Percentiles rank a stretch among this genome's conserved stretches.
Evolutionary conservation across 2,329 filamentous ascomycete species (phyloP).

Genomic region (Pezicula neosporulosa): DNA sequence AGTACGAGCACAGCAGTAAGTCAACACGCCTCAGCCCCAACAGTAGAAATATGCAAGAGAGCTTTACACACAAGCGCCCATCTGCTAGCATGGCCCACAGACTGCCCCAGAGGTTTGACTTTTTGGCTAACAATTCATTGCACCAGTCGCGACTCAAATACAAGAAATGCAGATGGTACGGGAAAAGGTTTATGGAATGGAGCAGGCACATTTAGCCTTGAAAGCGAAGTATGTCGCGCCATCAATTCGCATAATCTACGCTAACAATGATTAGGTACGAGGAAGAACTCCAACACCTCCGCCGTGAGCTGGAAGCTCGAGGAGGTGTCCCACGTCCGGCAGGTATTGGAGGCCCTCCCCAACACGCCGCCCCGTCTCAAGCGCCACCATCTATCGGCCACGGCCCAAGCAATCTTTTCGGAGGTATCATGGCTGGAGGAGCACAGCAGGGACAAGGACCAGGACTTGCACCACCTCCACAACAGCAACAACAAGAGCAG

Average conservation of each 20-base stretch:
- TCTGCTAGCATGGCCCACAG: background rate
- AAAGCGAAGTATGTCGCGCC: slow-evolving; percentile 76
- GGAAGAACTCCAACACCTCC: slow-evolving; percentile 80
- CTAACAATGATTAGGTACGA: slow-evolving; percentile 67
- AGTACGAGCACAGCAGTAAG: slow-evolving; percentile 93
- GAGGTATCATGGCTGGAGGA: slow-evolving; percentile 90
- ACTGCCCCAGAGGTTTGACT: background rate
- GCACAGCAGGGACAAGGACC: slow-evolving; percentile 73
- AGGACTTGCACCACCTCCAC: slow-evolving; percentile 70
- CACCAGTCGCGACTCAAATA: slow-evolving; percentile 79
- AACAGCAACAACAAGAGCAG: slow-evolving; percentile 62
- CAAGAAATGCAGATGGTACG: slow-evolving; percentile 94
- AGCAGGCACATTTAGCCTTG: slow-evolving; percentile 82
- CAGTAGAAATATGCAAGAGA: background rate
- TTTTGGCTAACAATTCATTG: background rate
- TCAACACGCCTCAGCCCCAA: slow-evolving; percentile 23
- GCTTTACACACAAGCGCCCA: background rate
- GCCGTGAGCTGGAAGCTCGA: slow-evolving; percentile 78
- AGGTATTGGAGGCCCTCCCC: slow-evolving; percentile 68
- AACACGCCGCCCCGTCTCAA: slow-evolving; percentile 76
- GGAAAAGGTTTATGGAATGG: slow-evolving; percentile 89
- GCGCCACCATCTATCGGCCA: slow-evolving; percentile 83
- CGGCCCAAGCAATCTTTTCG: slow-evolving; percentile 86
- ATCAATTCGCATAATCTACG: background rate
- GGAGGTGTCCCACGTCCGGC: slow-evolving; percentile 62